These are phyloP conservation scores for Penicillium roqueforti DNA, from an alignment of 495 filamentous ascomycete species.

Conservation along the genomic window DNA sequence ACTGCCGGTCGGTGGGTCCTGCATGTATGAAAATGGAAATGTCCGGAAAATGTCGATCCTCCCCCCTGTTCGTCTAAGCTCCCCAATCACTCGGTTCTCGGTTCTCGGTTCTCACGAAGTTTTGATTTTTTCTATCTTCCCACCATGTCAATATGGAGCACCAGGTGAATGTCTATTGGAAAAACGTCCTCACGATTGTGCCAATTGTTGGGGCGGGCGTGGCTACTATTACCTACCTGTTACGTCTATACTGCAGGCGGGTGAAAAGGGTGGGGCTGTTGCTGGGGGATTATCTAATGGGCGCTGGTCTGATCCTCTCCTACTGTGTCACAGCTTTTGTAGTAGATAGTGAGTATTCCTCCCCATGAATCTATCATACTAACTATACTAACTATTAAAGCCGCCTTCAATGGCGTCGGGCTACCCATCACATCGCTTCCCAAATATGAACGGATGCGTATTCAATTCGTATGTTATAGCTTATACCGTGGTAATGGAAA, in stretches of 20 bases:
- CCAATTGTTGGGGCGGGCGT: constrained; percentile 18
- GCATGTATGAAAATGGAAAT: too few species aligned
- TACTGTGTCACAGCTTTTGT: not conserved
- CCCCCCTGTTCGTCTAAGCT: too few species aligned
- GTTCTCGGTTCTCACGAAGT: too few species aligned
- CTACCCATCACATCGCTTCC: not conserved
- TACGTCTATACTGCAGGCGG: not conserved
- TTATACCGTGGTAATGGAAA: not conserved
- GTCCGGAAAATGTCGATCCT: not conserved
- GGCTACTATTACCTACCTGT: not conserved
- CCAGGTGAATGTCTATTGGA: constrained; percentile 11
- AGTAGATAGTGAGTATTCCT: not conserved
- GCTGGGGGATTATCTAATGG: constrained; percentile 1
- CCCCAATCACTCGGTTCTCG: too few species aligned
- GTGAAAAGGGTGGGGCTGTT: not conserved
- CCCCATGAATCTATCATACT: too few species aligned
- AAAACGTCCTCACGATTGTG: constrained; percentile 18
- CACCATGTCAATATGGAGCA: not conserved
- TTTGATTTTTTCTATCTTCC: too few species aligned
- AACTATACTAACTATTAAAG: not conserved
- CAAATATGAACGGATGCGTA: not conserved
- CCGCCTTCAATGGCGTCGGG: not conserved
- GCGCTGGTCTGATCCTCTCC: not conserved
- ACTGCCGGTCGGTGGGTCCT: too few species aligned
- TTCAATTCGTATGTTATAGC: not conserved